Percentiles rank a stretch among this genome's conserved stretches.
Evolutionary conservation across 495 filamentous ascomycete genomes (phyloP).

Genomic region (Neurospora tetraspora): DNA sequence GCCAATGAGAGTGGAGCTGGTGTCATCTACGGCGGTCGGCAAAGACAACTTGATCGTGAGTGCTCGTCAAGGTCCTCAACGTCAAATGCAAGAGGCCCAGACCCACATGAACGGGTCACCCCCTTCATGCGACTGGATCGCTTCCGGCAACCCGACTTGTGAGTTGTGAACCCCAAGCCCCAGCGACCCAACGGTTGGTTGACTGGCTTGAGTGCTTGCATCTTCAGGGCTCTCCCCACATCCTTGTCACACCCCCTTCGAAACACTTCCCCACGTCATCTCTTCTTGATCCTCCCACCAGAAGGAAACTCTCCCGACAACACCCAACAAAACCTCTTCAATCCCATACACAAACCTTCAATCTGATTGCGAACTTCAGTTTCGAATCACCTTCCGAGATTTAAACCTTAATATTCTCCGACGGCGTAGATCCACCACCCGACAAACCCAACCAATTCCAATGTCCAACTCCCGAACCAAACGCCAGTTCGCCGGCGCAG

Average conservation of each 20-base stretch:
- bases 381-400: neutral
- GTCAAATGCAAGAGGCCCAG: neutral
- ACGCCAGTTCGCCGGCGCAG: conserved; percentile 41
- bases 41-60: neutral
- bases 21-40: neutral
- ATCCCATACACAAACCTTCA: neutral
- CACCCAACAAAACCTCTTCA: neutral
- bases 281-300: neutral
- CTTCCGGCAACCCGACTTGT: neutral
- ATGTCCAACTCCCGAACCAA: conserved; percentile 39
- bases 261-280: neutral
- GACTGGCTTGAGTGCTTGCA: neutral
- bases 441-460: conserved; percentile 4
- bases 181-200: neutral
- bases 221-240: neutral
- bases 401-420: neutral
- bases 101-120: neutral
- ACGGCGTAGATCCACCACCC: neutral
- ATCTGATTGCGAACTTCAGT: neutral
- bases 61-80: neutral
- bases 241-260: neutral
- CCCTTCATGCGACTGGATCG: neutral
- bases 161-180: neutral
- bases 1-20: neutral
- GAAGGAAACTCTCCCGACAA: neutral